Base-by-base conservation (phyloP, 108 stramenopile genomes). In the Phaeodactylum tricornutum region DNA sequence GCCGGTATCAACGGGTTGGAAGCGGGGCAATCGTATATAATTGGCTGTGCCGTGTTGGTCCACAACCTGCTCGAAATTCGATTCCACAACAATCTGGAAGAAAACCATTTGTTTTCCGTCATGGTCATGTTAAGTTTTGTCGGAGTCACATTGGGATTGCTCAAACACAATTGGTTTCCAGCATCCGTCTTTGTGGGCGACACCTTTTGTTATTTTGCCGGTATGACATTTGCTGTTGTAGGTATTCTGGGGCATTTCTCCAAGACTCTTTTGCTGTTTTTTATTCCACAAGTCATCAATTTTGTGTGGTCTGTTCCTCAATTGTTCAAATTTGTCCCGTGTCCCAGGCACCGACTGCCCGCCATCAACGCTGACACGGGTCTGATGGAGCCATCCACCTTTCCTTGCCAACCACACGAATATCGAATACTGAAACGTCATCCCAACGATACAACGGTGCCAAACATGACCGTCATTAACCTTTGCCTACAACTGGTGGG, bases 1-100 rank as follows among this genome's bases (percentile, higher is more conserved):
- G 98, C 98, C 11, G 98, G 98, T 12, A 95, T 99, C 49, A 99
- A 99, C 58, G 98, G 98, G 0, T 62, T 99, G 19, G 98, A 99
- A 67, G 87, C 80, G 11, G 98, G 98, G 23, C 98, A 99, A 74
- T 73, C 80, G 8, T 84, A 84, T 56, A 74, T 94, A 9, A 95
- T 95, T 46, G 95, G 66, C 34, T 77, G 73, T 51, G 71, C 77
- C 12, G 79, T 98, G 7, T 51, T 92, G 45, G 42, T 82, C 20
- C 90, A 92, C 51, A 92, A 87, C 47, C 48, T 87, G 7, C 47
- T 77, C 19, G 88, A 91, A 52, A 85, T 87, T 22, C 53, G 59
- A 29, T 31, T 42, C 17, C 40, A 66, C 19, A 61, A 64, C 21
- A 27, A 51, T 34, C 49, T 63, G 16, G 38, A 39, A 6, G 84